These are phyloP conservation scores for Chalciporus pseudorubinellus DNA, from an alignment of 768 basidiomycete species.

Conservation along the genomic window DNA sequence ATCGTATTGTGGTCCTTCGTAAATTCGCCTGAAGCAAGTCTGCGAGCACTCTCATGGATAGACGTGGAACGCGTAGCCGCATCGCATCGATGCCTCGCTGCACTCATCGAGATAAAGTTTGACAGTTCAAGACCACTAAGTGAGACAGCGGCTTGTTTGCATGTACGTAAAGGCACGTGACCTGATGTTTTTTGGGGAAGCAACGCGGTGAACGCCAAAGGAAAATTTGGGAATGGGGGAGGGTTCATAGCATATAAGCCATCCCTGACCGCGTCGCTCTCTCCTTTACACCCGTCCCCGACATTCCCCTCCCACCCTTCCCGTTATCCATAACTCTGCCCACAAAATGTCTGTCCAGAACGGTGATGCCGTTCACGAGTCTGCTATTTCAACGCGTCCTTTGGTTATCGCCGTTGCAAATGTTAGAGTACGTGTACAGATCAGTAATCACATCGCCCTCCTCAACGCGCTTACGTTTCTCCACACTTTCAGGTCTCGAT, in stretches of 20 bases:
- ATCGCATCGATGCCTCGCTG: neutral
- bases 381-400: slow-evolving; percentile 36
- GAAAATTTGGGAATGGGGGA: slow-evolving; percentile 35
- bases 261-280: slow-evolving; percentile 9
- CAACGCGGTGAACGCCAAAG: slow-evolving; percentile 20
- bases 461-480: slow-evolving; percentile 1
- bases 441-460: slow-evolving; percentile 5
- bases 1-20: too few relatives aligned
- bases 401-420: slow-evolving; percentile 32
- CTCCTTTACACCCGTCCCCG: slow-evolving; percentile 3
- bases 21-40: neutral
- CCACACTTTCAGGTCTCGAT: slow-evolving; percentile 62
- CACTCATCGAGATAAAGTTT: neutral
- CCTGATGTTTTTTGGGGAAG: slow-evolving; percentile 28
- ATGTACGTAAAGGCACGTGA: slow-evolving; percentile 31
- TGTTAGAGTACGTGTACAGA: slow-evolving; percentile 33
- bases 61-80: neutral
- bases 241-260: neutral
- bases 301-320: neutral
- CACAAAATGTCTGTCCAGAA: slow-evolving; percentile 34
- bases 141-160: slow-evolving; percentile 2
- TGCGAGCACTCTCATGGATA: neutral
- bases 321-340: slow-evolving; percentile 6
- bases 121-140: slow-evolving; percentile 1
- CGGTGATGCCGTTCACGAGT: slow-evolving; percentile 29